Base-by-base conservation (phyloP, 2,329 filamentous ascomycete genomes). In the Pseudonectria buxi region DNA sequence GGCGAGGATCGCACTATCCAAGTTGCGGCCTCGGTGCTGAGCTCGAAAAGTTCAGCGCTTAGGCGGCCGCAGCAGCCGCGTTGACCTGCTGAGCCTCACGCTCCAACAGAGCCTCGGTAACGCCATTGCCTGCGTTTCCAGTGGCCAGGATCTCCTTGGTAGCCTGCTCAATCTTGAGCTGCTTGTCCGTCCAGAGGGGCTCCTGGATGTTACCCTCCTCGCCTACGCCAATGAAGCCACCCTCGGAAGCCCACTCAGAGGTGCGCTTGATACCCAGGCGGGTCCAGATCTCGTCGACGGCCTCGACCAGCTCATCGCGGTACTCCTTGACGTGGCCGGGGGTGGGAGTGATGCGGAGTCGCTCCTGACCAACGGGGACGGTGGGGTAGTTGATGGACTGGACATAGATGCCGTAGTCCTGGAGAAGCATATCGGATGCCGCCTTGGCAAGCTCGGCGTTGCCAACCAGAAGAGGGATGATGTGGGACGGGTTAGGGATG, bases 361-460 rank as follows among this genome's bases (percentile, higher is more conserved):
- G 82, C 65, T 98, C 92, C 69, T 98, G 89, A n/a, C 92, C 92
- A 6, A 94, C 87, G 3, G 92, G 92, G 3, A 98, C 92, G 33
- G 92, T 98, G 3, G 92, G 92, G 65, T 96, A 96, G 69, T 98
- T 98, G 74, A 98, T 96, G 36, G 87, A 88, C 67, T 98, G 92
- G 16, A 98, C 92, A 59, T 98, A 98, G 58, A 98, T 95, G 43
- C 81, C 78, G 69, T 95, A 85, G 49, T 94, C 83, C 49, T 84
- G 80, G 11, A 98, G 76, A 14, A 98, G 78, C 69, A 94, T 79
- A 58, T 98, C 92, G 15, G 86, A 94, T 7, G 92, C 92, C 51
- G 82, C 73, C 72, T 92, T 95, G 40, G 92, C 92, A 27, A 94
- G 69, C 63, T 92, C 89, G 30, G 92, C 92, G 55, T 94, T 92